Evolutionary conservation across 2,329 filamentous ascomycete species (phyloP).

Genomic region (Xylariaceae sp.): DNA sequence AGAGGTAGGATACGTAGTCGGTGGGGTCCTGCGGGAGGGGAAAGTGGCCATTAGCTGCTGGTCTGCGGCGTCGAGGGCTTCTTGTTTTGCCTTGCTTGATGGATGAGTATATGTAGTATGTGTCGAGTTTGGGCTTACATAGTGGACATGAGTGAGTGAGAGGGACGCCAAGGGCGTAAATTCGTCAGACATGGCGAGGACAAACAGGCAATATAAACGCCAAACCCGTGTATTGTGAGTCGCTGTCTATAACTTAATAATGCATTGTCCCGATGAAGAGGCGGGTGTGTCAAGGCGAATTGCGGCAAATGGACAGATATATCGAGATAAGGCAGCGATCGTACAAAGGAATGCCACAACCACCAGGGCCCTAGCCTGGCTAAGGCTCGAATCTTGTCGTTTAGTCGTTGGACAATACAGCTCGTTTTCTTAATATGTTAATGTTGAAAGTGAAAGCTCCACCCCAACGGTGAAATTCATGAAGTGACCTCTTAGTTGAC

Average conservation of each 20-base stretch:
- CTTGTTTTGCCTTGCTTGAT: neutral
- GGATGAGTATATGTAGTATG: too few relatives aligned
- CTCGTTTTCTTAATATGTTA: too few relatives aligned
- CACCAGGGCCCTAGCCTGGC: too few relatives aligned
- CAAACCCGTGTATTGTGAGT: conserved; percentile 2
- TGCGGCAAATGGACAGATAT: neutral
- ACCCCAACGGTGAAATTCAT: neutral
- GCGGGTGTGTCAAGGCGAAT: neutral
- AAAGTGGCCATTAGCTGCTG: neutral
- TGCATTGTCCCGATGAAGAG: neutral
- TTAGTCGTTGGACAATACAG: neutral
- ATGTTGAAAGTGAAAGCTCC: neutral
- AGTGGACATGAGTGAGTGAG: conserved; percentile 94
- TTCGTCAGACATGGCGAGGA: conserved; percentile 44
- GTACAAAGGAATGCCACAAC: too few relatives aligned
- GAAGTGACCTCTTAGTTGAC: neutral
- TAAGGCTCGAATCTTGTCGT: neutral
- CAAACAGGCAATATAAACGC: neutral
- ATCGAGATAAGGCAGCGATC: neutral
- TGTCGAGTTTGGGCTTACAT: conserved; percentile 60
- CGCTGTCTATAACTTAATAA: neutral
- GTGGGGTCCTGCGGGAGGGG: conserved; percentile 70
- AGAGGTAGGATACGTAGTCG: conserved; percentile 82
- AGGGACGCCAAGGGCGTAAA: conserved; percentile 75
- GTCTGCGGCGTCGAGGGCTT: conserved; percentile 3